Percentiles rank a stretch among this genome's conserved stretches.
Conservation (phyloP, 805 yeast species). For the Candida patagonica region DNA sequence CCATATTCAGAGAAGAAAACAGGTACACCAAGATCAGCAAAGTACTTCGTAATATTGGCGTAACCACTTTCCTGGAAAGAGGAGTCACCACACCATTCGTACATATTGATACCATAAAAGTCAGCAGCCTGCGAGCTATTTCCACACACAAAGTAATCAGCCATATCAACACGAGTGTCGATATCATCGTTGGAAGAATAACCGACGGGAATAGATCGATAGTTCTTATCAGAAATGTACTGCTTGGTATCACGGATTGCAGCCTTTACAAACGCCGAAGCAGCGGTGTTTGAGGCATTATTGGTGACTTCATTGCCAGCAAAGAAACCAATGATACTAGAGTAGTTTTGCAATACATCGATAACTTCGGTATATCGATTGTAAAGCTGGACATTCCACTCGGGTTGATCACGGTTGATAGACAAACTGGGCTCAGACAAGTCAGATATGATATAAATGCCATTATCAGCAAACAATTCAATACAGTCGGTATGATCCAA, state of each 20-base stretch:
- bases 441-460: conserved; percentile 87
- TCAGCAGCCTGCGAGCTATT: conserved; percentile 49
- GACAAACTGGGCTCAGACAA: conserved; percentile 78
- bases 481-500: conserved; percentile 70
- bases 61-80: conserved; percentile 58
- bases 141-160: conserved; percentile 84
- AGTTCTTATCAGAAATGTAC: conserved; percentile 56
- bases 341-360: conserved; percentile 67
- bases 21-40: conserved; percentile 65
- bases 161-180: conserved; percentile 66
- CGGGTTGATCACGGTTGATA: conserved; percentile 66
- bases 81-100: conserved; percentile 72
- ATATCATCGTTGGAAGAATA: conserved; percentile 87
- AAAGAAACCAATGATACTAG: conserved; percentile 84
- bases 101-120: conserved; percentile 79
- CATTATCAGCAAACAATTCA: conserved; percentile 66
- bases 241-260: conserved; percentile 83
- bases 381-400: conserved; percentile 65
- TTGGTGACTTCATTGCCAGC: conserved; percentile 97
- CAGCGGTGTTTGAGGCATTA: conserved; percentile 67
- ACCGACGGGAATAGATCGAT: conserved; percentile 85
- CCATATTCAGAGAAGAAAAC: conserved; percentile 85
- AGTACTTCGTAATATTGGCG: conserved; percentile 60
- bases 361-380: conserved; percentile 74
- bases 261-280: conserved; percentile 93